Evolutionary conservation across 2,329 filamentous ascomycete genomes (phyloP), one percentile per base, ranked within the genome.

Genomic region (Trichophyton verrucosum): DNA sequence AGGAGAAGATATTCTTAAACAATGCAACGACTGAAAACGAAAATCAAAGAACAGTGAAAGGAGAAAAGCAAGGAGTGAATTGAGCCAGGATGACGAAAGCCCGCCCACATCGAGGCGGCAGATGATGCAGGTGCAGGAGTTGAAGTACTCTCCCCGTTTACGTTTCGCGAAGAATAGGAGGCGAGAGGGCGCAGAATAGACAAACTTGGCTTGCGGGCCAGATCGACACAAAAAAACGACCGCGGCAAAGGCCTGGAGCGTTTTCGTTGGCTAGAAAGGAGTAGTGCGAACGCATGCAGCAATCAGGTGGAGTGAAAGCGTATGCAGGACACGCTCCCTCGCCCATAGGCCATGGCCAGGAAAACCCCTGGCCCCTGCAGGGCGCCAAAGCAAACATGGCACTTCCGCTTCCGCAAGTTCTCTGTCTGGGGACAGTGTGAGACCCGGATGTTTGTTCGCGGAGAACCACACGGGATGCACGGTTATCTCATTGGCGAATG

Each of bases 341-440:
- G 6, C 8, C 46, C 20, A 30, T 30, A 30, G 27, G 27, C 6
- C 27, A 15, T 22, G 11, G 20, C 20, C 3, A 27, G 20, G 33
- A 38, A 38, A 20, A 9, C 46, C 46, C 46, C 46, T 49, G 46
- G 46, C 46, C 13, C 24, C 27, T 55, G 49, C 49, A 55, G 49
- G 49, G 33, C 49, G 49, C 49, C 49, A 55, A 27, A 55, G 49
- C 49, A 53, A 53, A 53, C 42, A 47, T 47, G 49, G 49, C 22
- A 53, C 22, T 20, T 53, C 49, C 49, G 49, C 17, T 47, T 22
- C 44, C 20, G 8, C 20, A 47, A 20, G 44, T 47, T 22, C 7
- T 13, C 9, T 22, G 9, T 47, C 42, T 7, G 15, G n/a, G 44
- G 44, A 11, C 44, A 22, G 44, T 22, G 8, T 47, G 44, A 11